Evolutionary conservation across 1,284 basidiomycete species (phyloP), one percentile per base, ranked within the genome.

Genomic region (Leccinum ponderosum): DNA sequence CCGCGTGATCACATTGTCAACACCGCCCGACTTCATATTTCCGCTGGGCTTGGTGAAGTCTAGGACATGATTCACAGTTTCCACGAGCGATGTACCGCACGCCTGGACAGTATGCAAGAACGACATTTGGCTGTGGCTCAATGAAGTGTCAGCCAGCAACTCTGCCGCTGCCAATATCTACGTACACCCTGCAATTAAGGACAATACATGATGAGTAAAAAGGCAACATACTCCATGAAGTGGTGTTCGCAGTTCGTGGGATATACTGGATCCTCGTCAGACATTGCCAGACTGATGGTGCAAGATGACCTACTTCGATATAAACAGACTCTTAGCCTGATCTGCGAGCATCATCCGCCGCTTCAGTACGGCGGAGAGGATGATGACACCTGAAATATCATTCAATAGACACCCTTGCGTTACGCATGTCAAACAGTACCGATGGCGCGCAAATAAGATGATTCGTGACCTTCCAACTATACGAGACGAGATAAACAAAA

Each of bases 11-110:
- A 86, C 83, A 66, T 90, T 87, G 70, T 90, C 90, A 6, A 87
- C 86, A 53, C 87, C 89, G 42, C 89, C 89, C 2, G 85, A 81
- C 73, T 91, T 93, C 47, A 87, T 81, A 65, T 90, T 91, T n/a
- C 95, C 94, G 69, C 92, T 95, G 20, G 97, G 83, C 73, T 98
- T 98, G 37, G 95, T 97, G 72, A 97, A 98, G 75, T 98, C 96
- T 39, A 98, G 81, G 6, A 98, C 96, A 69, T 98, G 96, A 72
- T 98, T 98, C 61, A 98, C 95, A 3, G 91, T 93, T 76, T 93
- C 91, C 14, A 91, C 89, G 3, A 93, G 80, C 1, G 91, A 93
- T 17, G 88, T 92, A 15, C 91, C 91, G 68, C 92, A 94, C n/a
- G 91, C 91, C 72, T 93, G 89, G 1, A 94, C 89, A 0, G 94